Percentiles rank a stretch among this genome's conserved stretches.
Conservation (phyloP, 495 filamentous ascomycete genomes). For the Coniosporium apollinis region DNA sequence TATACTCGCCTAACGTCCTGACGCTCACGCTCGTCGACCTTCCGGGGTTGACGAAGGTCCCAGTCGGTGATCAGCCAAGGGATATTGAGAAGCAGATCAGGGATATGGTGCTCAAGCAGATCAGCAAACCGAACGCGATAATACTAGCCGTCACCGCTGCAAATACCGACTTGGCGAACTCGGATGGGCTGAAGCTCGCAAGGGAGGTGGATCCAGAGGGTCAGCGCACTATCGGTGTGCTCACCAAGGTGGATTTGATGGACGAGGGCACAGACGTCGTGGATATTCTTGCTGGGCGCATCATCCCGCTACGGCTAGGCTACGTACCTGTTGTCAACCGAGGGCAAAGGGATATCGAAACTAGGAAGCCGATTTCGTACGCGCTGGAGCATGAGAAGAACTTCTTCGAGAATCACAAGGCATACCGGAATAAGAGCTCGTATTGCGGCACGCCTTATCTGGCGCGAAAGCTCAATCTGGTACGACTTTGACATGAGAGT, state of each 20-base stretch:
- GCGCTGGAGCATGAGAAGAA: slow-evolving; percentile 89
- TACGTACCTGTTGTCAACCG: slow-evolving; percentile 98
- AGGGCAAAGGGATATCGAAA: slow-evolving; percentile 97
- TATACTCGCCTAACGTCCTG: slow-evolving; percentile 95
- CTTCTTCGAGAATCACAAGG: slow-evolving; percentile 98
- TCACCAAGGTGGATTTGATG: slow-evolving; percentile 99
- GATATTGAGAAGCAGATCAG: slow-evolving; percentile 96
- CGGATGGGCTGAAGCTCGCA: slow-evolving; percentile 90
- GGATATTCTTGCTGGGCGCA: slow-evolving; percentile 94
- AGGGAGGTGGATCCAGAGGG: slow-evolving; percentile 96
- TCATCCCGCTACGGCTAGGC: slow-evolving; percentile 87
- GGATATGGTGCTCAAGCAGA: slow-evolving; percentile 98
- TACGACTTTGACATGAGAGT: slow-evolving; percentile 18
- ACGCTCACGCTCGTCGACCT: slow-evolving; percentile 96
- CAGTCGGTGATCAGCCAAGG: slow-evolving; percentile 93
- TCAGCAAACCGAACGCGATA: slow-evolving; percentile 94
- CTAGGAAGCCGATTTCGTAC: slow-evolving; percentile 81
- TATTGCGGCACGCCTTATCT: slow-evolving; percentile 98
- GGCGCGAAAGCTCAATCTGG: slow-evolving; percentile 87
- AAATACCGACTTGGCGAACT: slow-evolving; percentile 97
- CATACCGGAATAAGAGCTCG: slow-evolving; percentile 92
- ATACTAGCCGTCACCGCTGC: slow-evolving; percentile 92
- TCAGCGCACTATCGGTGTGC: slow-evolving; percentile 93
- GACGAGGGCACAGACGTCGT: slow-evolving; percentile 98
- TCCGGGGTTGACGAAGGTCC: slow-evolving; percentile 93